Evolutionary conservation across 345 rosid genomes (phyloP), one percentile per base, ranked within the genome.

Genomic region (Populus deltoides): DNA sequence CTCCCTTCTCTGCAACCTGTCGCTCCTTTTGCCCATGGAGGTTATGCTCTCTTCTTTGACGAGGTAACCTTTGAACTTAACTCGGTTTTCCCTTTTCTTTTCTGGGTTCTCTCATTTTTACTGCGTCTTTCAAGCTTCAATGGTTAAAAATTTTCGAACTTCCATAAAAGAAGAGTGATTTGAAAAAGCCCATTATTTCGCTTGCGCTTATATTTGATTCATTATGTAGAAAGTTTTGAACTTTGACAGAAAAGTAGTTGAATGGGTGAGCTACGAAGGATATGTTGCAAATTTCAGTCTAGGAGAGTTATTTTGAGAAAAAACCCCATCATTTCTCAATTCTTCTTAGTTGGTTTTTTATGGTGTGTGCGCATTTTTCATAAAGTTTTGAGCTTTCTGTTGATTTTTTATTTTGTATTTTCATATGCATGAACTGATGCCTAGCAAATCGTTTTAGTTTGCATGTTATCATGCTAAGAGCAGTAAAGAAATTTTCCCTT

Each of bases 11-110:
- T 20, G 6, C 66, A 81, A 18, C 80, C 83, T 81, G 87, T 89
- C 68, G 79, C 91, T 17, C 89, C 81, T 25, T 84, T 51, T 73
- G 81, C 93, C 66, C 77, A 81, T 33, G 81, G 81, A 41, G 98
- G 96, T 49, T 91, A 88, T 78, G 82, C 90, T 8, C 85, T 90
- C 74, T 87, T 86, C 88, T 93, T 95, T 71, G 94, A 92, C 66
- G 93, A 89, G 82, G 97, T 90, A 49, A 74, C 55, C 70, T 31
- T 24, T 33, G 20, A 67, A 67, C 70, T 38, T 45, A 15, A 16
- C 13, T 49, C 8, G 24, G 1, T 72, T 31, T 55, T 18, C 3
- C 13, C n/a, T 66, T 68, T 31, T 47, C 8, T n/a, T 15, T 6
- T 20, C 11, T 75, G 33, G 11, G 35, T 61, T 68, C 41, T 39